A percentile compares a stretch with the other conserved stretches of the same genome.
These are phyloP conservation scores for Pulveroboletus frians DNA, from an alignment of 768 basidiomycete genomes.

Conservation along the genomic window DNA sequence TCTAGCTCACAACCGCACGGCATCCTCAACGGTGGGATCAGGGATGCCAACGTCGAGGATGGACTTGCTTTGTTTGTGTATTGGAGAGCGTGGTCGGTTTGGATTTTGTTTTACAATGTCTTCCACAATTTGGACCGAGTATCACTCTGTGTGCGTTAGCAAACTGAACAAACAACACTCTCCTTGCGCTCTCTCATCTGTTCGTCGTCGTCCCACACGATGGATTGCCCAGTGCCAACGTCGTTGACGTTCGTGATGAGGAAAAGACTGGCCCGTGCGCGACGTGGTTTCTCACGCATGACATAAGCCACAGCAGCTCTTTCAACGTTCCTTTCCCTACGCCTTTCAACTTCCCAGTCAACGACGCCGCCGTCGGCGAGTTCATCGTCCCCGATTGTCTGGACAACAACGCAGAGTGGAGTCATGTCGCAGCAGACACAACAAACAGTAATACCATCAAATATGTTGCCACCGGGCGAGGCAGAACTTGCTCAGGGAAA, in stretches of 20 bases:
- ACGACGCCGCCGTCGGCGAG: constrained; percentile 17
- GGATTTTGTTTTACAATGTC: constrained; percentile 72
- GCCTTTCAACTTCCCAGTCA: constrained; percentile 24
- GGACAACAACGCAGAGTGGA: background rate
- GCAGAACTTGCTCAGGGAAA: constrained; percentile 50
- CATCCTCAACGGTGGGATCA: too few species aligned
- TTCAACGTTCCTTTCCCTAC: constrained; percentile 30
- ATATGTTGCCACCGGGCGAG: constrained; percentile 51
- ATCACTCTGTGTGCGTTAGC: constrained; percentile 56
- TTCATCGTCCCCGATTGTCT: constrained; percentile 9
- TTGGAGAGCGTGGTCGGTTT: constrained; percentile 39
- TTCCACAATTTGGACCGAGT: constrained; percentile 62
- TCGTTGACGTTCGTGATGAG: constrained; percentile 23
- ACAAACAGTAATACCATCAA: constrained; percentile 55
- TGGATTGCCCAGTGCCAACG: constrained; percentile 12
- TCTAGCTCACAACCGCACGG: background rate
- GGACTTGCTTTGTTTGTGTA: constrained; percentile 34
- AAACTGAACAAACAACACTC: constrained; percentile 44
- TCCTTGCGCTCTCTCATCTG: constrained; percentile 29
- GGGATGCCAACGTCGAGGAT: background rate
- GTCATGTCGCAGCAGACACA: constrained; percentile 49
- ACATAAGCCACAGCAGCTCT: constrained; percentile 54
- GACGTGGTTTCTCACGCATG: constrained; percentile 36
- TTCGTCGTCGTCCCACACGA: constrained; percentile 28
- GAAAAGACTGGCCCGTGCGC: constrained; percentile 54